Base-by-base conservation (phyloP, 768 basidiomycete species). In the Gymnopilus dilepis region DNA sequence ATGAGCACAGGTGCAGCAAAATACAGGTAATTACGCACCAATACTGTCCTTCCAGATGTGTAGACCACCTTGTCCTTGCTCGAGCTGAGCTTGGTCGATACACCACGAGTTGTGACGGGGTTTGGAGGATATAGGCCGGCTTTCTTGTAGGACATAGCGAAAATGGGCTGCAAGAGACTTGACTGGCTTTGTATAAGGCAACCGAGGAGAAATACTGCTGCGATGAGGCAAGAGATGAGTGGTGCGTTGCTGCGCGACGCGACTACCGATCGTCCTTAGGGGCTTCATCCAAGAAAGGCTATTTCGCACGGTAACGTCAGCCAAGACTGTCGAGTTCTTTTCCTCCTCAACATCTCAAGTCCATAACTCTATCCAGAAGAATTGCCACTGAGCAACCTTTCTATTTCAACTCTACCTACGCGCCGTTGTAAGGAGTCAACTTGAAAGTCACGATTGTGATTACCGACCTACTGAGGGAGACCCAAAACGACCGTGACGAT, bases 1-100 rank as follows among this genome's bases (percentile, higher is more conserved):
- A n/a, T 45, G 21, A 9, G 13, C 26, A 30, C 30, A 56, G 52
- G 22, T 21, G 15, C 11, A 28, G 8, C 4, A 6, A 45, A 51
- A 33, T 28, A 0, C 24, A 22, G 11, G 28, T 15, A 15, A 30
- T 21, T 11, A 82, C 95, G 69, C 71, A 97, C 95, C 68, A 97
- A 86, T 52, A 97, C 87, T 9, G 86, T 85, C 75, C 89, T 87
- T 38, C 94, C 94, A 69, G 91, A 94, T 2, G 90, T 83, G 66
- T 98, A 97, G 15, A 92, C 83, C 63, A 97, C 78, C 80, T 92
- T 96, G 74, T 84, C 91, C 76, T 88, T 92, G 34, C 64, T 63
- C n/a, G 73, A 73, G 51, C 75, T 74, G 42, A 77, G 70, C 63
- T 75, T 77, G 19, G 75, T 75, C 12, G 74, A 70, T n/a, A 62